Base-by-base conservation (phyloP, 2,329 filamentous ascomycete genomes). In the Lachnellula cervina region DNA sequence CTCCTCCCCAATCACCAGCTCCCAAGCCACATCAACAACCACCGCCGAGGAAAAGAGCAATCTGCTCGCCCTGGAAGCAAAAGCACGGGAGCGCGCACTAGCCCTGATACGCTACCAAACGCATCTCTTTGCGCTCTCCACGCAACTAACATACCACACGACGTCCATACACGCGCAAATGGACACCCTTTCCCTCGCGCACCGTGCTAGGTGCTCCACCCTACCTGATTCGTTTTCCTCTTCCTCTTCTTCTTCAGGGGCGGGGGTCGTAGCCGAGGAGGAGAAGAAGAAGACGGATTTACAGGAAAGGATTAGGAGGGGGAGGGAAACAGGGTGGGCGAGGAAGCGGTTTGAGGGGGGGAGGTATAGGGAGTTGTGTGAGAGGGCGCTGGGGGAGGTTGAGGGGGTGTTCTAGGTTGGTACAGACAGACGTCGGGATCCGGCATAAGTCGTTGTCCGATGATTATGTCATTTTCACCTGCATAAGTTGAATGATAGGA, bases 321-420 rank as follows among this genome's bases (percentile, higher is more conserved):
- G 65, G 38, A 64, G 52, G 47, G 60, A 58, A 25, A 28, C 21
- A 3, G 62, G 63, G 1, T 66, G 62, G 62, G 52, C 52, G 17
- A 62, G 61, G 38, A 55, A 62, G 45, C 52, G 67, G 5, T 69
- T 67, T 49, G 58, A 66, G 57, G 54, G 53, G 0, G 51, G 52
- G 34, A 56, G 63, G 37, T 68, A 67, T 57, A 49, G 58, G 42
- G 40, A 50, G n/a, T 54, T 69, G 25, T 66, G 65, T 45, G 62
- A 68, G 49, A 60, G 52, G 32, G 66, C 61, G 2, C 48, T 67
- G 25, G 38, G 13, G 2, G 65, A 68, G 49, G 21, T 65, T 42
- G 52, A 55, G 11, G 54, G 42, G 13, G 13, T 25, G 11, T 44
- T 44, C 13, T 40, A 40, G 37, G 14, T 40, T 6, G 38, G 38